Evolutionary conservation across 164 flowering plant genomes (phyloP), one percentile per base, ranked within the genome.

Genomic region (Liriodendron chinense): DNA sequence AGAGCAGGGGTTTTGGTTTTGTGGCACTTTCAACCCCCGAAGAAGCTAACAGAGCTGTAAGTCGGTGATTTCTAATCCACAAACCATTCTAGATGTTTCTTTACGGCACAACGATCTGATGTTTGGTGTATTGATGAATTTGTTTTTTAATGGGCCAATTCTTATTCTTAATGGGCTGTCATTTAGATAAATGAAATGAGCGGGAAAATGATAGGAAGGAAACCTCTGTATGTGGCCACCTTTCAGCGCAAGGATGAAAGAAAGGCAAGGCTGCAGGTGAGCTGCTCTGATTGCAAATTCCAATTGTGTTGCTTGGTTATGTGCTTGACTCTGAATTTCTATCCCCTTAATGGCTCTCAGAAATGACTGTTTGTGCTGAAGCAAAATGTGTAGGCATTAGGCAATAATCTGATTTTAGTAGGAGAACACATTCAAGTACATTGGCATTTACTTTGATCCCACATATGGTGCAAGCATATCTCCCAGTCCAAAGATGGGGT

Each of bases 161-260:
- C 20, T 66, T 66, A 12, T 10, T 6, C 24, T 66, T 66, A 26
- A 22, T 66, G 9, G n/a, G 53, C 34, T 68, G 20, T 48, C 76
- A 7, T 81, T 50, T 80, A 93, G 98, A 66, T 90, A 74, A 80
- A 68, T 79, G 94, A 86, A 71, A 90, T 93, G 94, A 90, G 89
- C 79, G 96, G 98, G 28, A 91, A 88, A 81, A 87, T 90, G 87
- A 72, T 91, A 68, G 94, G 88, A 21, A 75, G 81, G 49, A 93
- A 93, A 75, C 98, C 98, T 77, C 82, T 93, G 2, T 93, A 93
- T 85, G 94, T 91, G 77, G 98, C 94, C 72, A 83, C 89, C n/a
- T 94, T 96, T 25, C 96, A 93, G 61, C 87, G 89, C 65, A 93
- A 85, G 78, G 94, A 91, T 74, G 95, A 90, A 74, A 88, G 97